Conservation (phyloP, 108 stramenopile species). For the Parietichytrium sp. region DNA sequence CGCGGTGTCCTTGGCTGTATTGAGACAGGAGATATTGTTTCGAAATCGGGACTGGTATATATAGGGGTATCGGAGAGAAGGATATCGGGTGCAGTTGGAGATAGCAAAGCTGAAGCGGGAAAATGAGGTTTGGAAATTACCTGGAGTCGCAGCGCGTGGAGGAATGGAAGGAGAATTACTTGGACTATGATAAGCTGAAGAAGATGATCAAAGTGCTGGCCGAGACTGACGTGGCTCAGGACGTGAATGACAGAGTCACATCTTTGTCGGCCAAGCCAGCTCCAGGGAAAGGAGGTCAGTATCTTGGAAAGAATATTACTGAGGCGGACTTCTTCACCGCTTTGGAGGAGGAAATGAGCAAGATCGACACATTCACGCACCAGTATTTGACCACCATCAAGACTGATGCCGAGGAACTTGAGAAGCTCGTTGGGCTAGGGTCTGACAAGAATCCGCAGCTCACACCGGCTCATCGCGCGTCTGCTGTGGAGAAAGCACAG, state of each 20-base stretch:
- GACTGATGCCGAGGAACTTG: conserved; percentile 45
- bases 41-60: no score
- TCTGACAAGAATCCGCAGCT: conserved; percentile 45
- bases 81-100: no score
- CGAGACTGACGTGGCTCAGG: neutral
- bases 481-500: neutral
- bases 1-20: no score
- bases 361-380: conserved; percentile 81
- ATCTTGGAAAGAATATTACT: conserved; percentile 61
- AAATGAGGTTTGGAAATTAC: conserved; percentile 52
- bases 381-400: conserved; percentile 60
- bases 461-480: neutral
- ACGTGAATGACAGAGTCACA: conserved; percentile 1
- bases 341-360: conserved; percentile 78
- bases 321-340: conserved; percentile 79
- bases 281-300: neutral
- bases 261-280: neutral
- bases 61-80: no score
- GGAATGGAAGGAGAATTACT: conserved; percentile 45
- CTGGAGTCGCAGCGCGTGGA: conserved; percentile 37
- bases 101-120: neutral
- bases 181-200: conserved; percentile 51
- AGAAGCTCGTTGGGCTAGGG: conserved; percentile 28
- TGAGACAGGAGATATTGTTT: no score
- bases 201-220: conserved; percentile 38